Conservation (phyloP, 2,329 filamentous ascomycete genomes). For the Fusarium sp. region DNA sequence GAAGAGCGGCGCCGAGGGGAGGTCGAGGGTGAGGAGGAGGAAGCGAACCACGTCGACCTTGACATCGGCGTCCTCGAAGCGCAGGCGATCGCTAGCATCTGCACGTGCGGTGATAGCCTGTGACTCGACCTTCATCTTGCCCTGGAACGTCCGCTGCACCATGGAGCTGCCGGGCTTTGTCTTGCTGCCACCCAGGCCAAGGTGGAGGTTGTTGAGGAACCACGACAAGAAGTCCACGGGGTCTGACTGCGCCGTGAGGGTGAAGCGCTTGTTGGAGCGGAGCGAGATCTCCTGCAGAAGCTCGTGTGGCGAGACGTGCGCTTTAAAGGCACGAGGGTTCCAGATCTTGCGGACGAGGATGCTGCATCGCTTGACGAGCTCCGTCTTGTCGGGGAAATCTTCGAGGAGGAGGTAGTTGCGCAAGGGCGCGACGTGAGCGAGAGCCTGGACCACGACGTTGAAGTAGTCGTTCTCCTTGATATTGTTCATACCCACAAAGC, state of each 20-base stretch:
- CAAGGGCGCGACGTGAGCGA: conserved; percentile 89
- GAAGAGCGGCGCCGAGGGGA: conserved; percentile 92
- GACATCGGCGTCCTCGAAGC: conserved; percentile 91
- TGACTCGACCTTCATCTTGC: conserved; percentile 89
- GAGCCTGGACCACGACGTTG: conserved; percentile 91
- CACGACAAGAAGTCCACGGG: conserved; percentile 96
- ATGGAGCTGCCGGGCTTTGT: conserved; percentile 87
- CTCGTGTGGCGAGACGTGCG: conserved; percentile 96
- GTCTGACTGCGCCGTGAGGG: conserved; percentile 89
- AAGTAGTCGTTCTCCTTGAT: conserved; percentile 99
- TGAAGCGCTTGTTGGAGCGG: conserved; percentile 92
- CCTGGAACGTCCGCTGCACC: conserved; percentile 93
- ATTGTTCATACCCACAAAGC: conserved; percentile 99
- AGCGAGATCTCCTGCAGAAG: conserved; percentile 94
- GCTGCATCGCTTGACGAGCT: conserved; percentile 88
- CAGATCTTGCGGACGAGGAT: conserved; percentile 96
- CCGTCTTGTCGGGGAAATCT: conserved; percentile 76
- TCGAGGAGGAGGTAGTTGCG: conserved; percentile 94
- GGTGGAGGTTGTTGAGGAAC: conserved; percentile 96
- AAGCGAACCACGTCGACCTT: conserved; percentile 83
- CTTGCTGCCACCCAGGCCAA: conserved; percentile 90
- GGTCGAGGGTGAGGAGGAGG: conserved; percentile 91
- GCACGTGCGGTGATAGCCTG: conserved; percentile 93
- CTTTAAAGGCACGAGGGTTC: conserved; percentile 96
- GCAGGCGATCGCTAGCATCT: conserved; percentile 85